Evolutionary conservation across 257 asterid species (phyloP), one percentile per base, ranked within the genome.

Genomic region (Coffea eugenioides): DNA sequence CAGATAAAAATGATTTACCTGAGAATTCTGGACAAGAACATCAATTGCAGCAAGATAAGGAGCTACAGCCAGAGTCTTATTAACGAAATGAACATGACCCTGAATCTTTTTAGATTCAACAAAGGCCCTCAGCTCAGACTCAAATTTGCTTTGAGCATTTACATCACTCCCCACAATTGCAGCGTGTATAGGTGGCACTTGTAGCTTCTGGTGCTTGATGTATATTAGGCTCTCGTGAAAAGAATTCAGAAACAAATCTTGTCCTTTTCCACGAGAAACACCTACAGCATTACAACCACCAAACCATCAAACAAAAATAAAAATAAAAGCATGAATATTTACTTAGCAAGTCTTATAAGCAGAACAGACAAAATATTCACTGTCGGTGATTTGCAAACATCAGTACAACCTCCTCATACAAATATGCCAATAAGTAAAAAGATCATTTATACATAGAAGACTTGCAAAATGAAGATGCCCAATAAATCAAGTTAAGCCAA

Each of bases 241-340:
- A 39, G 97, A 87, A 83, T 87, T 91, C 56, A 96, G 90, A 84
- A 94, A 94, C 34, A 96, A 86, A 88, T 96, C 98, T 81, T 96
- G 98, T 69, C 98, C 98, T 85, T 96, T 96, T 61, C 98, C 99
- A 76, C 99, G 95, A 74, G 99, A 94, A 83, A 96, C 99, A 86
- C 99, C 99, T 96, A 87, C 83, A 88, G 69, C 72, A 71, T 73
- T 78, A 80, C 67, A 71, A 54, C 74, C 65, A 56, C 54, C 76
- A 70, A 69, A 27, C 66, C 66, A 86, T 54, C 86, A 66, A 85
- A 77, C 75, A 71, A 54, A 36, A 67, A 69, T 71, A 21, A 49
- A 39, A 73, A 0, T 27, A 36, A 76, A 70, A 31, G 45, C 31
- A 41, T 20, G 10, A 52, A 64, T 48, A 14, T 8, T 31, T 20